These are phyloP conservation scores for Gnomoniopsis sp. DNA, from an alignment of 2,329 filamentous ascomycete genomes.

Conservation along the genomic window DNA sequence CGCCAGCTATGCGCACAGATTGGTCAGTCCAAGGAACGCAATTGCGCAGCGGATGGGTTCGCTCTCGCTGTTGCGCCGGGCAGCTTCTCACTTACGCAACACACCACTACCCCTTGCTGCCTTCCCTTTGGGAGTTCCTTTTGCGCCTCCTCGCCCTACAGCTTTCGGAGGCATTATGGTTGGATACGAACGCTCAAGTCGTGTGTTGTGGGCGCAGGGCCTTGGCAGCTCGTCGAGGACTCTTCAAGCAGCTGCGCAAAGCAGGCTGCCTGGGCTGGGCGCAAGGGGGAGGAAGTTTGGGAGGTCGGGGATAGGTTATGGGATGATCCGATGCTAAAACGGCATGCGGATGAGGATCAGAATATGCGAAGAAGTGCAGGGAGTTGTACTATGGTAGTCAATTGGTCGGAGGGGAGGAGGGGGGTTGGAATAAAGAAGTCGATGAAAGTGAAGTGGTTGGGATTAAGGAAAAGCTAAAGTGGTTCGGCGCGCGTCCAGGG, in stretches of 20 bases:
- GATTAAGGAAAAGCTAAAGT: not conserved
- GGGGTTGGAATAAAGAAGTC: not conserved
- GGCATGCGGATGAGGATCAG: not conserved
- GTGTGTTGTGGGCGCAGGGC: not conserved
- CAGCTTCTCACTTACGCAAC: not conserved
- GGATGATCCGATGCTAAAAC: not conserved
- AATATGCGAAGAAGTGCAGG: not conserved
- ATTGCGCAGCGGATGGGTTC: not conserved
- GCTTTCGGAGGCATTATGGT: constrained; percentile 21
- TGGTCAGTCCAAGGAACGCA: constrained; percentile 22
- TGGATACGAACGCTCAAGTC: not conserved
- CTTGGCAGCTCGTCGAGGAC: not conserved
- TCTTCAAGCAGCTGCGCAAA: constrained; percentile 6
- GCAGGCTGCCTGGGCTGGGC: constrained; percentile 8
- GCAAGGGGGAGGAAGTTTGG: constrained; percentile 1
- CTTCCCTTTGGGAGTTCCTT: constrained; percentile 12
- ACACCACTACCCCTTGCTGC: constrained; percentile 16
- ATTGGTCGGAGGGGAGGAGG: not conserved
- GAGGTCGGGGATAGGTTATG: not conserved
- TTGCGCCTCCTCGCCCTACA: not conserved
- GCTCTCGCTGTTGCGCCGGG: not conserved
- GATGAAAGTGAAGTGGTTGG: not conserved
- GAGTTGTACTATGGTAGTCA: not conserved
- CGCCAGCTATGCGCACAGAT: constrained; percentile 55
- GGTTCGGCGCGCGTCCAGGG: constrained; percentile 2